A percentile compares a stretch with the other conserved stretches of the same genome.
Evolutionary conservation across 2,329 filamentous ascomycete species (phyloP).

Genomic region (Massarina eburnea): DNA sequence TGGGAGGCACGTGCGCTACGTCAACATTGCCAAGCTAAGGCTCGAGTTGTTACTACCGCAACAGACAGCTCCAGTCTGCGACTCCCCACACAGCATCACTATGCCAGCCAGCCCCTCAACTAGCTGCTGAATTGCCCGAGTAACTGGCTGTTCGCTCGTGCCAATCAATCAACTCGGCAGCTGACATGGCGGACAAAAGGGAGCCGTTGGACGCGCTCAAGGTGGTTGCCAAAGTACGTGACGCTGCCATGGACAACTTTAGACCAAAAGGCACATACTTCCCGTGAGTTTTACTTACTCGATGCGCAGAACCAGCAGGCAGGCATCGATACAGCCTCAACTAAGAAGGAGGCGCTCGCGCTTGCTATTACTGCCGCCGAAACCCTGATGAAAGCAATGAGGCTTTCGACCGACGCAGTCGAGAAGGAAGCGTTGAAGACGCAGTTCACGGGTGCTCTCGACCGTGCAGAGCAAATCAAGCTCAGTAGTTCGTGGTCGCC

Average conservation of each 20-base stretch:
- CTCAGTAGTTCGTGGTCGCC: constrained; percentile 27
- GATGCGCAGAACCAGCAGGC: constrained; percentile 32
- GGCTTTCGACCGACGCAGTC: constrained; percentile 57
- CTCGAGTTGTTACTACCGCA: constrained; percentile 5
- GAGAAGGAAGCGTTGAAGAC: constrained; percentile 68
- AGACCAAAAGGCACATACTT: background rate
- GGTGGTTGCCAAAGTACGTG: constrained; percentile 38
- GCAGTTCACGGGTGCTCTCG: constrained; percentile 71
- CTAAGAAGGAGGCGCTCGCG: constrained; percentile 67
- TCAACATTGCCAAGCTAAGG: constrained; percentile 5
- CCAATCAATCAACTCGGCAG: background rate
- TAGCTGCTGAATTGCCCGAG: too few relatives aligned
- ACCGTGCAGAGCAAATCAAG: constrained; percentile 76
- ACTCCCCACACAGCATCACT: too few relatives aligned
- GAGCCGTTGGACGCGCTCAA: constrained; percentile 31
- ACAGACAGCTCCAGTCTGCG: background rate
- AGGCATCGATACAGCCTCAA: constrained; percentile 53
- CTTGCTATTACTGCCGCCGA: constrained; percentile 78
- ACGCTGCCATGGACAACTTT: constrained; percentile 17
- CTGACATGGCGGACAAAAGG: constrained; percentile 30
- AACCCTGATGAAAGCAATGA: constrained; percentile 75
- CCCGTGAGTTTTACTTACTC: constrained; percentile 18
- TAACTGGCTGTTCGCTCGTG: background rate
- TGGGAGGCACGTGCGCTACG: constrained; percentile 13
- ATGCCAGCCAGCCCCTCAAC: too few relatives aligned